Conservation (phyloP, 2,329 filamentous ascomycete species). For the Plectosphaerella cucumerina region DNA sequence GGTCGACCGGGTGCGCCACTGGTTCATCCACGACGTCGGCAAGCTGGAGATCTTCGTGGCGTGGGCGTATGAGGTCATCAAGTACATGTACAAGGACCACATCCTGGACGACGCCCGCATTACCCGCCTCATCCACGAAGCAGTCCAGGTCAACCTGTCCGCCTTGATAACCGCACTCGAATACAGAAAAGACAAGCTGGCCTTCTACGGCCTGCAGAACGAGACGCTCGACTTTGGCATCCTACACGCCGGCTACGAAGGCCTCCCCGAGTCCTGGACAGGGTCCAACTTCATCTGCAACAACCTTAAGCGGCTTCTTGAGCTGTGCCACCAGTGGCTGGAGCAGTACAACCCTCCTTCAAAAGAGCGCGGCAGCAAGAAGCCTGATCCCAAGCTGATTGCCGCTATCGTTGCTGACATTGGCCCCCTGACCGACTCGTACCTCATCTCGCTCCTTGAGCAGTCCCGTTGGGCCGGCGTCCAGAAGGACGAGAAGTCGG, state of each 20-base stretch:
- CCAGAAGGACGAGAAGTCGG: conserved; percentile 37
- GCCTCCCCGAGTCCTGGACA: conserved; percentile 81
- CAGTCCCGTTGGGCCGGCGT: conserved; percentile 45
- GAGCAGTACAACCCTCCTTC: conserved; percentile 35
- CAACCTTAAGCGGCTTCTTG: conserved; percentile 55
- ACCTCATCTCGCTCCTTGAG: conserved; percentile 51
- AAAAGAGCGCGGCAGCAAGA: conserved; percentile 22
- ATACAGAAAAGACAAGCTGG: conserved; percentile 68
- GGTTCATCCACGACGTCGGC: conserved; percentile 75
- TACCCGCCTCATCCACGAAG: conserved; percentile 62
- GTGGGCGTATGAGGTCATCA: conserved; percentile 74
- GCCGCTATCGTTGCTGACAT: conserved; percentile 42
- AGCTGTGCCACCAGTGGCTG: conserved; percentile 54
- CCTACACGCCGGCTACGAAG: conserved; percentile 58
- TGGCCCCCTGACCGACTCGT: conserved; percentile 48
- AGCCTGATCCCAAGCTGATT: conserved; percentile 35
- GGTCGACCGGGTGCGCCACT: conserved; percentile 76
- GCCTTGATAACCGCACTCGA: conserved; percentile 63
- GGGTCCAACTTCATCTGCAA: conserved; percentile 61
- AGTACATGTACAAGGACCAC: conserved; percentile 63
- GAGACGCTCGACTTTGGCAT: conserved; percentile 65
- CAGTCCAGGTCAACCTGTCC: conserved; percentile 60
- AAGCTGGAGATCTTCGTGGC: conserved; percentile 71
- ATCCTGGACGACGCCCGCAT: conserved; percentile 50
- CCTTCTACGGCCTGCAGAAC: conserved; percentile 66